Evolutionary conservation across 192 early-diverging fungal species (phyloP).

Genomic region (Coemansia sp.): DNA sequence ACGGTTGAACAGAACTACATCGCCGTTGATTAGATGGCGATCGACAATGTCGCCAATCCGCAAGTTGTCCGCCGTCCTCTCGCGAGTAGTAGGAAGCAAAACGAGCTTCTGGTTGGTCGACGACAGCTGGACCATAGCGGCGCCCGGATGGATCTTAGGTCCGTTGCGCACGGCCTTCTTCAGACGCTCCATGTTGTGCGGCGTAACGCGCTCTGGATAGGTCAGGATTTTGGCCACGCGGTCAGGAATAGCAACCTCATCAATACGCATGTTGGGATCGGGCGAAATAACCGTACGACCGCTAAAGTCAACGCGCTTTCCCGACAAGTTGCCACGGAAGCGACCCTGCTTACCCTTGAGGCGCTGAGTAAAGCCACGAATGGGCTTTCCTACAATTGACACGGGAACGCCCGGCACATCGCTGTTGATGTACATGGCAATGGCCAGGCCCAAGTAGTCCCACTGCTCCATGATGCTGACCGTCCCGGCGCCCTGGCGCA

Average conservation of each 20-base stretch:
- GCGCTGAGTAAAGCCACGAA: constrained; percentile 90
- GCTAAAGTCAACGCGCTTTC: constrained; percentile 99
- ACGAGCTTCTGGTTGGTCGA: constrained; percentile 59
- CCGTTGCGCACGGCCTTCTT: constrained; percentile 80
- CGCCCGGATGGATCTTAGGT: constrained; percentile 88
- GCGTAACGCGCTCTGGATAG: constrained; percentile 93
- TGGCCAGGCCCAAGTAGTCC: constrained; percentile 92
- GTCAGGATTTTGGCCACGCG: constrained; percentile 90
- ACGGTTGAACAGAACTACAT: constrained; percentile 97
- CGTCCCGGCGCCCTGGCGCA: constrained; percentile 61
- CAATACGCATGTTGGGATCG: constrained; percentile 97
- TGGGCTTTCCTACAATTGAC: constrained; percentile 62
- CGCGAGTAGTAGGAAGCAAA: constrained; percentile 74
- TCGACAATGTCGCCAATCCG: constrained; percentile 91
- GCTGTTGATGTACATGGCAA: constrained; percentile 96
- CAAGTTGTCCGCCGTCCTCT: constrained; percentile 69
- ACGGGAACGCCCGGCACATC: constrained; percentile 89
- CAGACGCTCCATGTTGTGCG: constrained; percentile 82
- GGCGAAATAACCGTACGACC: constrained; percentile 99
- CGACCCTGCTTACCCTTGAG: constrained; percentile 99
- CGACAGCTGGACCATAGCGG: constrained; percentile 73
- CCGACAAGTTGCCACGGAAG: constrained; percentile 97
- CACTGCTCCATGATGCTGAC: constrained; percentile 86
- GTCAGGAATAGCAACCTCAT: constrained; percentile 92
- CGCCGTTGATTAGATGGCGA: constrained; percentile 90